phyloP scores from a whole-genome alignment of 495 filamentous ascomycete genomes.

The Symbiotaphrina buchneri region DNA sequence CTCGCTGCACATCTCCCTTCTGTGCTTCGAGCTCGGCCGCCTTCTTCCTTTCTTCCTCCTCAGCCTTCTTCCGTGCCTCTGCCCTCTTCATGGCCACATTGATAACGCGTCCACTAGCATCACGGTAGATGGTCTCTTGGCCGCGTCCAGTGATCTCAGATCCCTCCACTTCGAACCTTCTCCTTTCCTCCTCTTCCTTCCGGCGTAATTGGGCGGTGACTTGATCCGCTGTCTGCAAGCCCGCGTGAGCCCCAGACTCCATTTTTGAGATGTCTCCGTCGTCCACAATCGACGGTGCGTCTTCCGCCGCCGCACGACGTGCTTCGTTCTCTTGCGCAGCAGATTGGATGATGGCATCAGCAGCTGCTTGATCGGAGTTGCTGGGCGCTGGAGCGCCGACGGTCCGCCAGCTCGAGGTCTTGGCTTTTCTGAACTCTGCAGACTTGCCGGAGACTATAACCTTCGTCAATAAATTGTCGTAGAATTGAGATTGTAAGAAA shows the following conservation, averaged over 20 bases:
- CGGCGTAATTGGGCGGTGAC: constrained; percentile 49
- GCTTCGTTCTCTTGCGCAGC: constrained; percentile 39
- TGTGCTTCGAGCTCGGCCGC: constrained; percentile 35
- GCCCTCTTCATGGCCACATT: constrained; percentile 79
- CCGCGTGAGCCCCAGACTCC: constrained; percentile 68
- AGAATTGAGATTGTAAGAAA: not conserved
- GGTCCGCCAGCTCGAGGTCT: constrained; percentile 59
- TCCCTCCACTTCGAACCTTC: constrained; percentile 14
- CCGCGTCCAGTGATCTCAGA: constrained; percentile 15
- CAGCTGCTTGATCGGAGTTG: constrained; percentile 33
- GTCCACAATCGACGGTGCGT: constrained; percentile 14
- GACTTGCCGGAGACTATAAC: constrained; percentile 25
- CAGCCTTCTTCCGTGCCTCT: constrained; percentile 46
- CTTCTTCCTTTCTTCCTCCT: constrained; percentile 45
- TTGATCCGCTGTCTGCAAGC: constrained; percentile 60
- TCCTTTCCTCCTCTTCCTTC: constrained; percentile 16
- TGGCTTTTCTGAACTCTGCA: constrained; percentile 54
- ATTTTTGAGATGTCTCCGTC: constrained; percentile 28
- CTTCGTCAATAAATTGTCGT: constrained; percentile 6
- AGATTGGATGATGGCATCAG: constrained; percentile 64
- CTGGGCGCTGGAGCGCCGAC: constrained; percentile 28
- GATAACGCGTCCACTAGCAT: constrained; percentile 78
- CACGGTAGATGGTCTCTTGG: constrained; percentile 76
- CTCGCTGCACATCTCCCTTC: constrained; percentile 66
- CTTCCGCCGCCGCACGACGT: constrained; percentile 15